Percentiles rank a stretch among this genome's conserved stretches.
These are phyloP conservation scores for Zygoascus tannicola DNA, from an alignment of 805 yeast species.

Conservation along the genomic window DNA sequence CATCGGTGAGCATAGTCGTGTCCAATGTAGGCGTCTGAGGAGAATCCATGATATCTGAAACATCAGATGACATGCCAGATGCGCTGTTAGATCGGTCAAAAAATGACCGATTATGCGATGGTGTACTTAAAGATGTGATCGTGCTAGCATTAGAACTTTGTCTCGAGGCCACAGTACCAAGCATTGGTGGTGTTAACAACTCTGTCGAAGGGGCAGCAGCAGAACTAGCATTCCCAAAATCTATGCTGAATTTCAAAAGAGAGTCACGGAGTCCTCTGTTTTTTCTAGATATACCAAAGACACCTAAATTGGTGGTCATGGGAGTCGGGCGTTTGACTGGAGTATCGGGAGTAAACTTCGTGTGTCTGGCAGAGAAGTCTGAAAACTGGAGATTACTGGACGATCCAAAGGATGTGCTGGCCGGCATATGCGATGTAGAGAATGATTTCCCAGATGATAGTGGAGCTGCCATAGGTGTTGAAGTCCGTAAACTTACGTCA, in stretches of 20 bases:
- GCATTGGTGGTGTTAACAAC: not conserved
- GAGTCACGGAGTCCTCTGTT: conserved; percentile 15
- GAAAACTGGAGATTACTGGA: conserved; percentile 1
- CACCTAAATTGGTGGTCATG: not conserved
- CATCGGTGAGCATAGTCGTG: conserved; percentile 9
- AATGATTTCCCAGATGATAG: conserved; percentile 12
- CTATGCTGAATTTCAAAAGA: conserved; percentile 13
- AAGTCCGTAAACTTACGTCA: too few relatives aligned
- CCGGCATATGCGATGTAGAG: conserved; percentile 3
- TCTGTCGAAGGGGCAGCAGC: not conserved
- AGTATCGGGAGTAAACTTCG: conserved; percentile 1
- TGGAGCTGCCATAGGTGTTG: not conserved
- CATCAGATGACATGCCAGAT: conserved; percentile 11
- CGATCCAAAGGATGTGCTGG: conserved; percentile 1
- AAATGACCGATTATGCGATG: not conserved
- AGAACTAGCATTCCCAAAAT: conserved; percentile 10
- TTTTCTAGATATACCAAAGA: not conserved
- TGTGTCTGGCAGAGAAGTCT: not conserved
- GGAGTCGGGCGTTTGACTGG: conserved; percentile 4
- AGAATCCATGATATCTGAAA: conserved; percentile 10
- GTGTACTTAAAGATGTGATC: conserved; percentile 10
- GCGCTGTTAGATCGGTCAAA: not conserved
- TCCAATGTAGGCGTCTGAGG: conserved; percentile 18
- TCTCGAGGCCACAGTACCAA: conserved; percentile 14
- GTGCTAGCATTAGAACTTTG: conserved; percentile 18